Conservation (phyloP, 2,329 filamentous ascomycete species). For the Ciborinia camelliae region DNA sequence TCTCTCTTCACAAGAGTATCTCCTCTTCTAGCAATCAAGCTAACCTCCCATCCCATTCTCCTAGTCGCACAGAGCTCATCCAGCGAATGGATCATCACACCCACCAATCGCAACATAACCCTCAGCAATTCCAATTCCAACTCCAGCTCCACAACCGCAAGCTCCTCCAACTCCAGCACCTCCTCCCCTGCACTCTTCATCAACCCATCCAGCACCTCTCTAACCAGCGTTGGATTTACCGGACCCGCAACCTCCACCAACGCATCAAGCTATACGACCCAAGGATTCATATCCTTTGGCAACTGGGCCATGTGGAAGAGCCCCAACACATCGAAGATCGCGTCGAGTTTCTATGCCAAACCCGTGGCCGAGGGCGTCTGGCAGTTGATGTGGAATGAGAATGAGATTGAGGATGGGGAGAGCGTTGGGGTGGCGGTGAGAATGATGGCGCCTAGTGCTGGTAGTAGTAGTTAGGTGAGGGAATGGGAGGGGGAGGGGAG, state of each 20-base stretch:
- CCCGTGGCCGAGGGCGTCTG: neutral
- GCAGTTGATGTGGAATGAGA: slow-evolving; percentile 12
- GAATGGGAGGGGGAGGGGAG: neutral
- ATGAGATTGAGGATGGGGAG: slow-evolving; percentile 6
- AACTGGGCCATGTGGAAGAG: slow-evolving; percentile 14
- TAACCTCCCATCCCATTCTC: neutral
- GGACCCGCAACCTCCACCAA: too few relatives aligned
- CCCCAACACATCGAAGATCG: neutral
- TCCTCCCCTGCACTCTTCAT: neutral
- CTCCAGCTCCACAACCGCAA: too few relatives aligned
- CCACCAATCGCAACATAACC: neutral
- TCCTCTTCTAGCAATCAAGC: neutral
- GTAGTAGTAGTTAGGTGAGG: neutral
- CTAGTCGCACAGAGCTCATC: neutral
- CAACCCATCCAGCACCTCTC: neutral
- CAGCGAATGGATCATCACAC: slow-evolving; percentile 13
- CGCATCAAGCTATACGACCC: neutral
- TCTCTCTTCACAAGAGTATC: too few relatives aligned
- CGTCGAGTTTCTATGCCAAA: slow-evolving; percentile 10
- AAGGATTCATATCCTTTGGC: slow-evolving; percentile 1
- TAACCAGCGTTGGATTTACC: slow-evolving; percentile 7
- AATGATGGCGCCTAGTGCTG: slow-evolving; percentile 7
- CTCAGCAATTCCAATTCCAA: too few relatives aligned
- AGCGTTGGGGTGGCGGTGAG: slow-evolving; percentile 10
- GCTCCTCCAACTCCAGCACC: too few relatives aligned